Conservation (phyloP, 768 basidiomycete genomes). For the Boletus rubroflammeus region DNA sequence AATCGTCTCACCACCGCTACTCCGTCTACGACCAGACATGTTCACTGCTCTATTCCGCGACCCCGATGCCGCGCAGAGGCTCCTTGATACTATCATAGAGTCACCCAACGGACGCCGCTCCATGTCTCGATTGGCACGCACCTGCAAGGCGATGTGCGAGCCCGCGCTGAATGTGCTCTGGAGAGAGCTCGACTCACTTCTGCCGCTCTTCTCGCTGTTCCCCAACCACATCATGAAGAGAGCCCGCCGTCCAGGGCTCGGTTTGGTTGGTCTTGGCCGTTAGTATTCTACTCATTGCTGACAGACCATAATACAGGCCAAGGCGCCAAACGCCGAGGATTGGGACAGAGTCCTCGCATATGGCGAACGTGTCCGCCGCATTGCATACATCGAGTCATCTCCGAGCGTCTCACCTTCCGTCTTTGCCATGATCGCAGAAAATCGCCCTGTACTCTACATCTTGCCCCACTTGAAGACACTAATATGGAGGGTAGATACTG, state of each 20-base stretch:
- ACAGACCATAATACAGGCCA: conserved; percentile 39
- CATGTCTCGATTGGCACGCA: conserved; percentile 68
- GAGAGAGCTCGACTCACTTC: conserved; percentile 73
- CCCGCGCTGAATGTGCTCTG: conserved; percentile 70
- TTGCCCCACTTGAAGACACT: conserved; percentile 68
- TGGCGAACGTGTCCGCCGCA: conserved; percentile 61
- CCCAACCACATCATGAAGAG: conserved; percentile 66
- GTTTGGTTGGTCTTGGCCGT: conserved; percentile 53
- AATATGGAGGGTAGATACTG: conserved; percentile 68
- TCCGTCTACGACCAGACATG: conserved; percentile 48
- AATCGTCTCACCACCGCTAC: conserved; percentile 38
- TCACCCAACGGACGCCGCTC: conserved; percentile 63
- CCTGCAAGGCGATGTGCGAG: conserved; percentile 70
- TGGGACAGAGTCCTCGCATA: conserved; percentile 67
- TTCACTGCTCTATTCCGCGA: conserved; percentile 57
- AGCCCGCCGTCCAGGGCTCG: conserved; percentile 67
- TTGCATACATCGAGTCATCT: conserved; percentile 66
- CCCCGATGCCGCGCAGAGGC: conserved; percentile 50
- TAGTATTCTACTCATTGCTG: not conserved
- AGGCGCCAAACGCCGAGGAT: conserved; percentile 60
- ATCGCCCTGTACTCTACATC: conserved; percentile 58
- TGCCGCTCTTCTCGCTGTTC: conserved; percentile 70
- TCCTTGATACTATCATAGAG: conserved; percentile 51
- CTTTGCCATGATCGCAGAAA: conserved; percentile 64
- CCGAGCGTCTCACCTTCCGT: conserved; percentile 62